Evolutionary conservation across 164 flowering plant species (phyloP), one percentile per base, ranked within the genome.

Genomic region (Chimonanthus praecox): DNA sequence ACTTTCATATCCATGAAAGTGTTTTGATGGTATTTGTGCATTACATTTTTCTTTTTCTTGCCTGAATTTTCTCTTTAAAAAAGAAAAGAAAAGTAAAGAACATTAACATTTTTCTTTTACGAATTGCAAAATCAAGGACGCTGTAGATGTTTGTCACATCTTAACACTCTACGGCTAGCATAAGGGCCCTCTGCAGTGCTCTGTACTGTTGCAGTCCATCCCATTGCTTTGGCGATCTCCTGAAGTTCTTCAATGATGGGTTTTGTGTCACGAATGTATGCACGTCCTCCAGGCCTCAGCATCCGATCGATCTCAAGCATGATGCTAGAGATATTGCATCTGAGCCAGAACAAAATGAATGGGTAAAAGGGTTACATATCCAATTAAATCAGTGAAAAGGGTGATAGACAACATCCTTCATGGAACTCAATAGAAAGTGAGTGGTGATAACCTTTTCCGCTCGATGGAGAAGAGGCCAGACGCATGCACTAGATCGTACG

Each of bases 291-390:
- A 18, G 92, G 96, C 76, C 97, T 85, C 15, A 92, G 83, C 13
- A 92, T 90, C 45, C 96, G 80, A 76, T 92, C 96, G 91, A 92
- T 90, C 84, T 92, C 96, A 5, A 92, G 88, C 91, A 92, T 79
- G 73, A 92, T 88, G 64, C 71, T 85, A 45, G 94, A 80, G 18
- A 84, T 81, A 73, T 84, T 86, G 73, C 97, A 92, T 73, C 87
- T 90, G 83, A 64, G 46, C 65, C 21, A 43, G 7, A 21, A 72
- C 15, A 47, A 49, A n/a, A 15, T 47, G 47, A 16, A 33, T 18
- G 64, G 69, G 63, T 46, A 50, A 47, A 10, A 6, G 72, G 10
- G 9, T 45, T 66, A 66, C 9, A 43, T 9, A 33, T 45, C 5
- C 16, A 10, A 46, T 43, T 13, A 68, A n/a, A 66, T 4, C 4